These are phyloP conservation scores for Trichoderma reesei DNA, from an alignment of 495 filamentous ascomycete species.

Conservation along the genomic window DNA sequence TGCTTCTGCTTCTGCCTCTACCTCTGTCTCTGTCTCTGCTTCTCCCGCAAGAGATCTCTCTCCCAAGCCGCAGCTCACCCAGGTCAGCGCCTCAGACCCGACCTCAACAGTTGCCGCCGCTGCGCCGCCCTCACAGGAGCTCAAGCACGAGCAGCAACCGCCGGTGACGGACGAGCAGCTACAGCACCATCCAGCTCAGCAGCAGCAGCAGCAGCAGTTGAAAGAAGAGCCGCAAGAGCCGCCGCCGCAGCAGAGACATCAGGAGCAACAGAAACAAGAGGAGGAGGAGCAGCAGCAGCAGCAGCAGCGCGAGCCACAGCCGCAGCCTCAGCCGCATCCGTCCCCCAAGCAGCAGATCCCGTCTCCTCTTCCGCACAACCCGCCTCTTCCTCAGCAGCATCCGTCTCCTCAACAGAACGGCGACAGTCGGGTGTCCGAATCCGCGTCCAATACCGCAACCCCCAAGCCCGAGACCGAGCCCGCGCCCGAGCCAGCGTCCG, in stretches of 20 bases:
- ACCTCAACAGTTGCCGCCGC: neutral
- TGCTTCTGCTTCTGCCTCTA: too few species aligned
- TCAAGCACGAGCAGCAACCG: neutral
- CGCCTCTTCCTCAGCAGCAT: neutral
- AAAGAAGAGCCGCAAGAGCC: neutral
- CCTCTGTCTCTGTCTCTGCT: too few species aligned
- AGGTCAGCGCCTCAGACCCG: neutral
- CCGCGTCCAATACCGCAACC: neutral
- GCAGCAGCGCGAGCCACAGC: neutral
- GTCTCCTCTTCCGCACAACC: too few species aligned
- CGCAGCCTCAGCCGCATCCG: neutral
- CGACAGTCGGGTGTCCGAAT: neutral
- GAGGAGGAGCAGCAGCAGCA: neutral
- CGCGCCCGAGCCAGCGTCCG: constrained; percentile 5
- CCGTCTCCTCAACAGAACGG: constrained; percentile 10
- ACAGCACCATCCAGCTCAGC: too few species aligned
- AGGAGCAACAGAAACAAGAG: neutral
- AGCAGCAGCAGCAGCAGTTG: neutral
- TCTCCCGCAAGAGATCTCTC: neutral
- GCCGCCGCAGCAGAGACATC: neutral
- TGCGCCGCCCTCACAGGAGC: neutral
- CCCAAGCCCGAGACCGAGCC: neutral
- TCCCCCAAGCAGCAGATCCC: neutral
- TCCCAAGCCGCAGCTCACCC: neutral
- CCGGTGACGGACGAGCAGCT: neutral